Conservation (phyloP, 352 stramenopile species). For the Thraustochytrium striatum region DNA sequence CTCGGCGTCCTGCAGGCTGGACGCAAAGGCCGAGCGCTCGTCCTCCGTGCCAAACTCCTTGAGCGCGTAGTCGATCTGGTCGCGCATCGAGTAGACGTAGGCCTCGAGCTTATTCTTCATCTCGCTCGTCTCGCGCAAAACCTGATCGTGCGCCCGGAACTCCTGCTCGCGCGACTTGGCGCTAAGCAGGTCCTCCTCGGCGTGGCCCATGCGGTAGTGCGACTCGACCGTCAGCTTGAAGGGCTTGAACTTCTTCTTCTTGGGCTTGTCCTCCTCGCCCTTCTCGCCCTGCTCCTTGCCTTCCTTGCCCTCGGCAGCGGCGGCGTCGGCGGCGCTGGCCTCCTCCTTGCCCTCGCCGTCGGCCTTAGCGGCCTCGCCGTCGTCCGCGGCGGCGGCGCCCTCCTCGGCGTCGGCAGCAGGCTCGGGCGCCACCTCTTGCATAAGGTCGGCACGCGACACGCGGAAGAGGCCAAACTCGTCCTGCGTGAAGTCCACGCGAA, state of each 20-base stretch:
- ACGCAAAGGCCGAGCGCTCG: constrained; percentile 78
- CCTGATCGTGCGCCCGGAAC: neutral
- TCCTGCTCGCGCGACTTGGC: constrained; percentile 17
- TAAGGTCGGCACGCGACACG: constrained; percentile 90
- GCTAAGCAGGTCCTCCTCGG: constrained; percentile 1
- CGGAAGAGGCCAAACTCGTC: constrained; percentile 93
- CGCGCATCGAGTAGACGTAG: constrained; percentile 99
- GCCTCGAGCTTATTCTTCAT: constrained; percentile 98
- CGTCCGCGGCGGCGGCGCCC: constrained; percentile 53
- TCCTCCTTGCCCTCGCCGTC: constrained; percentile 61
- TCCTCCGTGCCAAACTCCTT: constrained; percentile 76
- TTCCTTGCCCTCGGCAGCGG: neutral
- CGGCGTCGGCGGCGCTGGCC: constrained; percentile 29
- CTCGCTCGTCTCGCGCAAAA: constrained; percentile 83
- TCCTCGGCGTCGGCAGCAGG: constrained; percentile 58
- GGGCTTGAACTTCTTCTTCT: constrained; percentile 93
- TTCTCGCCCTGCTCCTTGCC: too few relatives aligned
- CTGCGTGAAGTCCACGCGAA: constrained; percentile 95
- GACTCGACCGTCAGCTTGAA: constrained; percentile 70
- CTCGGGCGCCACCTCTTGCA: constrained; percentile 91
- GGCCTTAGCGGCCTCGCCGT: constrained; percentile 61
- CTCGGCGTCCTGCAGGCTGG: constrained; percentile 82
- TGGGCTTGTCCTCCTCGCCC: constrained; percentile 65
- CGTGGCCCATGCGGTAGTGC: constrained; percentile 53
- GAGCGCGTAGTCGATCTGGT: constrained; percentile 81